A percentile compares a stretch with the other conserved stretches of the same genome.
These are phyloP conservation scores for Tulasnella sp. DNA, from an alignment of 768 basidiomycete species.

Conservation along the genomic window DNA sequence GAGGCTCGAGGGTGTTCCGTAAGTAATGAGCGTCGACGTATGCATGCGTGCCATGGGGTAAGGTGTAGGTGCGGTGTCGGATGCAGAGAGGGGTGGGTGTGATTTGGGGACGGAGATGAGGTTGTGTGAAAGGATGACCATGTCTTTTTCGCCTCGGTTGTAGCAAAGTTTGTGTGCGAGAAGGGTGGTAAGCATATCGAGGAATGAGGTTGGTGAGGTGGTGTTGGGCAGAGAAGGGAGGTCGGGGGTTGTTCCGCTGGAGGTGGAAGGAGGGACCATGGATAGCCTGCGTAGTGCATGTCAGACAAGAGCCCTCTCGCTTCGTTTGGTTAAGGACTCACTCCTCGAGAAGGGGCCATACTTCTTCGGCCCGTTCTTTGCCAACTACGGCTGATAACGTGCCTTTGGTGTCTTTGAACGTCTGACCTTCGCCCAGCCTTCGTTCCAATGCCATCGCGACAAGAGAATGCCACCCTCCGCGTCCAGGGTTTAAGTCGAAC, in stretches of 20 bases:
- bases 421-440: background rate
- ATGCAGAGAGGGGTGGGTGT: background rate
- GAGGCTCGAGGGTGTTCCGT: slow-evolving; percentile 34
- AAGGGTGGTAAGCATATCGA: slow-evolving; percentile 63
- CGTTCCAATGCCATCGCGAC: background rate
- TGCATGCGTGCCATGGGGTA: slow-evolving; percentile 26
- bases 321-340: background rate
- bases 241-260: background rate
- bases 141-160: slow-evolving; percentile 58
- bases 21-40: slow-evolving; percentile 51
- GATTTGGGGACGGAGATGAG: slow-evolving; percentile 37
- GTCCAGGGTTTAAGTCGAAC: slow-evolving; percentile 22
- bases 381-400: background rate
- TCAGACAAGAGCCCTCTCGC: background rate
- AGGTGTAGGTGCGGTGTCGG: slow-evolving; percentile 18
- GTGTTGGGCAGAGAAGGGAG: slow-evolving; percentile 18
- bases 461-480: slow-evolving; percentile 8
- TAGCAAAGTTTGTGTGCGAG: slow-evolving; percentile 65
- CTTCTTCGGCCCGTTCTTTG: background rate
- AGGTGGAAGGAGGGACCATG: slow-evolving; percentile 9
- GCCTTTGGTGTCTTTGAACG: background rate
- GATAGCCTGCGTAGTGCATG: slow-evolving; percentile 8
- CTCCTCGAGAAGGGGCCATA: background rate
- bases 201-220: slow-evolving; percentile 25
- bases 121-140: slow-evolving; percentile 79